Conservation (phyloP, 1,284 basidiomycete species). For the Cutaneotrichosporon dermatis region DNA sequence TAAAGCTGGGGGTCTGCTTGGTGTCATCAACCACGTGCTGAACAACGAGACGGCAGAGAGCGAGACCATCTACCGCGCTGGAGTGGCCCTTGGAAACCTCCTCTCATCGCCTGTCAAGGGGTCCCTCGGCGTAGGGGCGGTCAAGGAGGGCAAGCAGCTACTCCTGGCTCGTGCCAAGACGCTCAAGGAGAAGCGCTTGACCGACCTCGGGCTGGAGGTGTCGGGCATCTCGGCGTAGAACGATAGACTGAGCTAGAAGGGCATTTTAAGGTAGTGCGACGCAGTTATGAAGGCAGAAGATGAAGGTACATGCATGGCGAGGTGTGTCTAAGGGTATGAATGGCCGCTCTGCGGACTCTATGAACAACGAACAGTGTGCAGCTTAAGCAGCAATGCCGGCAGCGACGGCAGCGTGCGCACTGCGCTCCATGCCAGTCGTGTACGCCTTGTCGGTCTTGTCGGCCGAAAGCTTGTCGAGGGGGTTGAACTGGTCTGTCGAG, state of each 20-base stretch:
- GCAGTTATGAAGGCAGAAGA: not conserved
- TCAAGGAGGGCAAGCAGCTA: constrained; percentile 35
- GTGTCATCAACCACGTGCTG: constrained; percentile 50
- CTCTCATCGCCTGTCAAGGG: constrained; percentile 40
- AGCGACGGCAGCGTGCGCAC: constrained; percentile 37
- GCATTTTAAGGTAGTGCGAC: too few species aligned
- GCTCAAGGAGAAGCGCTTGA: constrained; percentile 47
- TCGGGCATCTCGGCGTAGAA: constrained; percentile 13
- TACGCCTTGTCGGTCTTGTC: constrained; percentile 15
- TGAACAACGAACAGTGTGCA: not conserved
- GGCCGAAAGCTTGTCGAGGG: constrained; percentile 56
- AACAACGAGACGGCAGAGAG: constrained; percentile 65
- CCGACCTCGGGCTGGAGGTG: constrained; percentile 44
- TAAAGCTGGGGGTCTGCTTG: constrained; percentile 28
- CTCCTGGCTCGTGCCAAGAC: constrained; percentile 28
- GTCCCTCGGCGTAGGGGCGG: constrained; percentile 35
- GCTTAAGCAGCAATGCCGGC: constrained; percentile 24
- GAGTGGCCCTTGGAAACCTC: constrained; percentile 84
- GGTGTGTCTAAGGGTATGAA: constrained; percentile 7
- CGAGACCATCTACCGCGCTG: constrained; percentile 76
- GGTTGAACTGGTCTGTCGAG: constrained; percentile 77
- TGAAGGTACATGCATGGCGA: constrained; percentile 16
- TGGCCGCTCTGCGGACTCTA: not conserved
- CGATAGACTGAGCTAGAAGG: too few species aligned
- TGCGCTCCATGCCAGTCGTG: constrained; percentile 48